phyloP scores from a whole-genome alignment of 768 basidiomycete species.

The Mrakia gelida region DNA sequence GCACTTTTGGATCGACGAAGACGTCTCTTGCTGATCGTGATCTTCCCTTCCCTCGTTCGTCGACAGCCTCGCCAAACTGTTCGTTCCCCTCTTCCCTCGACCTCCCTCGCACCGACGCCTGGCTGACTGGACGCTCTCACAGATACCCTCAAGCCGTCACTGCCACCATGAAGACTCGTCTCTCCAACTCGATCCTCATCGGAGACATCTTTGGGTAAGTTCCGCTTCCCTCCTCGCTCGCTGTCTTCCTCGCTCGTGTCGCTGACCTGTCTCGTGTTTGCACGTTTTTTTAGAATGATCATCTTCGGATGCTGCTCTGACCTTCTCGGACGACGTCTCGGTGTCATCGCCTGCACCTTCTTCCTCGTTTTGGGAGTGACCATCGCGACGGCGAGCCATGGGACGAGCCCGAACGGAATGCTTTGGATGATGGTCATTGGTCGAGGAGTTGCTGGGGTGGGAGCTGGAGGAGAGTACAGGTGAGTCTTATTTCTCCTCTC shows the following conservation, averaged over 20 bases:
- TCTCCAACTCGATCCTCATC: background rate
- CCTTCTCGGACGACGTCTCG: background rate
- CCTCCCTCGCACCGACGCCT: too few species aligned
- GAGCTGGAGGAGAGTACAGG: background rate
- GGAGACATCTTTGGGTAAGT: background rate
- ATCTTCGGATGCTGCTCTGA: background rate
- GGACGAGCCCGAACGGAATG: background rate
- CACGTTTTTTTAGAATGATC: background rate
- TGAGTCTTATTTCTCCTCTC: too few species aligned
- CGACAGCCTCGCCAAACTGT: background rate
- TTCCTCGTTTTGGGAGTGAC: background rate
- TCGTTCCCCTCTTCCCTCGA: too few species aligned
- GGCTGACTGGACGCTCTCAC: too few species aligned
- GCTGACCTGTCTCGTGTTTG: background rate
- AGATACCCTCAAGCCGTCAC: background rate
- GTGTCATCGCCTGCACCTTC: background rate
- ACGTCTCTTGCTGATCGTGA: background rate
- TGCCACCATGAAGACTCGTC: background rate
- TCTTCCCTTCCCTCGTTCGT: background rate
- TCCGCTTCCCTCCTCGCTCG: background rate
- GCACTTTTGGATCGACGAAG: background rate
- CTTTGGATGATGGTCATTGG: background rate
- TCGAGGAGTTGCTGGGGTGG: background rate
- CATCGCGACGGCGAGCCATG: background rate
- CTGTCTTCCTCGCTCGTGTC: too few species aligned